Evolutionary conservation across 2,329 filamentous ascomycete genomes (phyloP).

Genomic region (Fusarium lyarnte): DNA sequence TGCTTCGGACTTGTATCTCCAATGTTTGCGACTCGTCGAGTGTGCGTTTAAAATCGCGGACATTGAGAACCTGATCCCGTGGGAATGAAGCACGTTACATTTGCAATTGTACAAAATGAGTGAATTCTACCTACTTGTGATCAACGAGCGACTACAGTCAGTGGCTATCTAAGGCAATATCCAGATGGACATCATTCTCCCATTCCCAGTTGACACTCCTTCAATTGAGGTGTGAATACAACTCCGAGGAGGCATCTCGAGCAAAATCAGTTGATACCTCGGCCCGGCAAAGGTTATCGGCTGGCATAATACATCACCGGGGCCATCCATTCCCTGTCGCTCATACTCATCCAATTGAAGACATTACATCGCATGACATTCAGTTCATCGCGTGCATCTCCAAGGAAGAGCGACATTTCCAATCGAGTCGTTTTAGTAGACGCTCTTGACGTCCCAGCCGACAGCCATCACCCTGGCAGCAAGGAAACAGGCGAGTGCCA

Average conservation of each 20-base stretch:
- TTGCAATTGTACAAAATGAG: not conserved
- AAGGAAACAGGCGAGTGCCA: conserved; percentile 33
- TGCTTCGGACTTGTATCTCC: conserved; percentile 30
- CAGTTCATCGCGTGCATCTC: conserved; percentile 6
- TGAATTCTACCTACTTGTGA: not conserved
- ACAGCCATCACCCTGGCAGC: conserved; percentile 31
- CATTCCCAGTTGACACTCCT: not conserved
- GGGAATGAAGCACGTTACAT: not conserved
- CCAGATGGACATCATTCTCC: not conserved
- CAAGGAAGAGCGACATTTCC: not conserved
- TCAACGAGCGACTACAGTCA: not conserved
- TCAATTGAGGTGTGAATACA: not conserved
- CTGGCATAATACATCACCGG: conserved; percentile 11
- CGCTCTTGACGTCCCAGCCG: conserved; percentile 29
- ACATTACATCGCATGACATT: conserved; percentile 1
- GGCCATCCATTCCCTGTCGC: conserved; percentile 4
- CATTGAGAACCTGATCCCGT: conserved; percentile 26
- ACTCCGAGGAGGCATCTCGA: conserved; percentile 13
- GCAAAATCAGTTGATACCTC: conserved; percentile 12
- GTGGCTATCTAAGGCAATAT: not conserved
- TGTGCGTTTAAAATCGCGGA: conserved; percentile 28
- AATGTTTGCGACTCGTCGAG: conserved; percentile 6
- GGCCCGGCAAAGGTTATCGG: conserved; percentile 9
- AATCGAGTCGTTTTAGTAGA: conserved; percentile 17
- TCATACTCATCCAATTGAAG: not conserved